These are phyloP conservation scores for Lasiodiplodia theobromae DNA, from an alignment of 2,329 filamentous ascomycete species.

Conservation along the genomic window DNA sequence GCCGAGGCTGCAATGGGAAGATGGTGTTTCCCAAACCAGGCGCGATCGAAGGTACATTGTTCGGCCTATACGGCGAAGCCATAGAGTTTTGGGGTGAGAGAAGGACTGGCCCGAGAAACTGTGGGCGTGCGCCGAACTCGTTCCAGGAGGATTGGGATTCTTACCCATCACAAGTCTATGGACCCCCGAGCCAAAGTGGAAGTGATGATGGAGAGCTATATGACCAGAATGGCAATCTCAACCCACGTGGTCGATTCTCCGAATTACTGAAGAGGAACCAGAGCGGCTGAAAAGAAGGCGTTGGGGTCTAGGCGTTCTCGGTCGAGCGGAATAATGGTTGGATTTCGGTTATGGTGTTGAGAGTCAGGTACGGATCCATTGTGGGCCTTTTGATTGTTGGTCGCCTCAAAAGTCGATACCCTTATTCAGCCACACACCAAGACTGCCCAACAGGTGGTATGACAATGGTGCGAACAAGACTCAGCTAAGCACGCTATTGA, in stretches of 20 bases:
- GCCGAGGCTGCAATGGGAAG: slow-evolving; percentile 43
- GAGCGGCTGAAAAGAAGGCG: neutral
- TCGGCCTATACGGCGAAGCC: slow-evolving; percentile 37
- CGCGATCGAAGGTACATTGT: slow-evolving; percentile 36
- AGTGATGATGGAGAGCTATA: neutral
- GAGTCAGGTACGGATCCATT: slow-evolving; percentile 7
- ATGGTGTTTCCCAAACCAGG: slow-evolving; percentile 39
- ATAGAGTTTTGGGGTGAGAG: slow-evolving; percentile 40
- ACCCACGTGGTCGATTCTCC: neutral
- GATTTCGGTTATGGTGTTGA: slow-evolving; percentile 13
- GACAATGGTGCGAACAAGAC: neutral
- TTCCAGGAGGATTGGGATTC: slow-evolving; percentile 37
- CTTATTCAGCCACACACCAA: neutral
- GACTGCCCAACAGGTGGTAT: neutral
- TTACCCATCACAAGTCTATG: slow-evolving; percentile 27
- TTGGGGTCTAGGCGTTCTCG: neutral
- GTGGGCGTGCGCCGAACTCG: slow-evolving; percentile 34
- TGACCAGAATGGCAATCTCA: slow-evolving; percentile 3
- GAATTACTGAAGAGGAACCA: neutral
- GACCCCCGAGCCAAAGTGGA: neutral
- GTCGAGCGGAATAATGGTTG: slow-evolving; percentile 6
- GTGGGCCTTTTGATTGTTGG: slow-evolving; percentile 1
- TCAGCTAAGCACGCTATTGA: neutral
- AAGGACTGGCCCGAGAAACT: slow-evolving; percentile 34
- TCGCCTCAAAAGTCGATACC: neutral